Conservation (phyloP, 345 rosid species). For the Salix purpurea region DNA sequence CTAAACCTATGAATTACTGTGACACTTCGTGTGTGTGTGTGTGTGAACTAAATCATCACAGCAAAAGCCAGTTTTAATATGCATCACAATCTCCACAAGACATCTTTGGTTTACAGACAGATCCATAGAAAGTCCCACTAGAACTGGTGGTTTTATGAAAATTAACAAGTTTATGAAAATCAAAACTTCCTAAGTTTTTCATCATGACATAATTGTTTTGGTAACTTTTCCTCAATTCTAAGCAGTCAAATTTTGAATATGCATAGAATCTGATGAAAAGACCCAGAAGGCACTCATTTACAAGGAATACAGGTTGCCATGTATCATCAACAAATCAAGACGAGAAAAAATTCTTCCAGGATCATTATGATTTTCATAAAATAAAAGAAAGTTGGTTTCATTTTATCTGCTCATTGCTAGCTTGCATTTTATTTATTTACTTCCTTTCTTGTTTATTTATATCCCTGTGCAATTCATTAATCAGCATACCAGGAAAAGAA, state of each 20-base stretch:
- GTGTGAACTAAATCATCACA: background rate
- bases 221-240: background rate
- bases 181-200: background rate
- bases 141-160: background rate
- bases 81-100: background rate
- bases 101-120: background rate
- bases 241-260: background rate
- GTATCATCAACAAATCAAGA: background rate
- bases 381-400: background rate
- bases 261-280: background rate
- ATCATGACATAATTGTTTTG: background rate
- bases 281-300: background rate
- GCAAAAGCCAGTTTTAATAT: background rate
- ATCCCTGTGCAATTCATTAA: background rate
- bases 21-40: background rate
- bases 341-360: background rate
- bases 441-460: background rate
- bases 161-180: too few relatives aligned
- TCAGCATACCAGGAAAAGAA: background rate
- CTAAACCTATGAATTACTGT: background rate
- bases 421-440: background rate
- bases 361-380: background rate
- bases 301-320: background rate
- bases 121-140: background rate
- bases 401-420: background rate